These are phyloP conservation scores for Steccherinum ochraceum DNA, from an alignment of 768 basidiomycete genomes.

Conservation along the genomic window DNA sequence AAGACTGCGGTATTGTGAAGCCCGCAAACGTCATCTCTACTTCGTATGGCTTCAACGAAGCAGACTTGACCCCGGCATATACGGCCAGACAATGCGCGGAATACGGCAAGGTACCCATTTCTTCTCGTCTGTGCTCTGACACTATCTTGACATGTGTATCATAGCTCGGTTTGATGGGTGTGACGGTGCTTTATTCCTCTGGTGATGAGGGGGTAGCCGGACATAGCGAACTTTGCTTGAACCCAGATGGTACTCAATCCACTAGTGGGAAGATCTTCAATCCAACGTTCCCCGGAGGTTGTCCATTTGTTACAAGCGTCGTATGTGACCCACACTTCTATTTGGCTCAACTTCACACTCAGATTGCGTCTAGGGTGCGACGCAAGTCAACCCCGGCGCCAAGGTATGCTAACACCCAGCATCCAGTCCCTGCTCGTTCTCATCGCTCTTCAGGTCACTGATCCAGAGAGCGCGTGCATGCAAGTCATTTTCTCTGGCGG, in stretches of 20 bases:
- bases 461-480: constrained; percentile 32
- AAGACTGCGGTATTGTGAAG: constrained; percentile 26
- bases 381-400: constrained; percentile 28
- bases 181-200: constrained; percentile 35
- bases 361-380: constrained; percentile 19
- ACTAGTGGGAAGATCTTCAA: constrained; percentile 1
- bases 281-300: constrained; percentile 16
- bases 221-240: constrained; percentile 24
- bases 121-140: background rate
- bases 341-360: background rate
- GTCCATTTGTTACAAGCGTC: constrained; percentile 34
- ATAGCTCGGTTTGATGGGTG: constrained; percentile 28
- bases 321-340: background rate
- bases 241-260: constrained; percentile 18
- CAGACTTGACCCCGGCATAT: constrained; percentile 28
- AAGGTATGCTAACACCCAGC: no score
- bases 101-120: constrained; percentile 33
- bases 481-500: constrained; percentile 58
- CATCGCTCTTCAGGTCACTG: constrained; percentile 10
- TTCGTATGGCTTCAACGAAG: constrained; percentile 34
- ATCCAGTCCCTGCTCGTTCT: no score
- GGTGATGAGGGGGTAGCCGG: constrained; percentile 41
- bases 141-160: constrained; percentile 16
- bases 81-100: constrained; percentile 36
- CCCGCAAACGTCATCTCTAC: constrained; percentile 35